Conservation (phyloP, 2,329 filamentous ascomycete genomes). For the Dothiorella sarmentorum region DNA sequence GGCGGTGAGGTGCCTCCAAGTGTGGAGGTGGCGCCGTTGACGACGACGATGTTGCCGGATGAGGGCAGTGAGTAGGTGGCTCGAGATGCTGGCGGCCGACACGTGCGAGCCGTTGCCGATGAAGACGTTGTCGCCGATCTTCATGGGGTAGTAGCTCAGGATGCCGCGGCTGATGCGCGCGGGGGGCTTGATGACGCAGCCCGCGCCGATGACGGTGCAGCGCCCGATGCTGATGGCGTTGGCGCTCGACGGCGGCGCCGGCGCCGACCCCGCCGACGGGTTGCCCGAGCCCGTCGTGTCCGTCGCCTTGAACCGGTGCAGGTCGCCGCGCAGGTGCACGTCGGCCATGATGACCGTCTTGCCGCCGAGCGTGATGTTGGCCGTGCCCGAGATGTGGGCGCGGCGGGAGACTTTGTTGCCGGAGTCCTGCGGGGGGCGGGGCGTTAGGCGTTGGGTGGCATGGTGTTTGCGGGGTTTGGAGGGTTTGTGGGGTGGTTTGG, state of each 20-base stretch:
- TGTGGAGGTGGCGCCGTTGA: too few species aligned
- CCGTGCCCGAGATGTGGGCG: slow-evolving; percentile 86
- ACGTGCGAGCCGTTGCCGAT: slow-evolving; percentile 70
- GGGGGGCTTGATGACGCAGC: slow-evolving; percentile 76
- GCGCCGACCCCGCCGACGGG: slow-evolving; percentile 30
- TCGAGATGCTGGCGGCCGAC: slow-evolving; percentile 78
- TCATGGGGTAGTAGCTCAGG: slow-evolving; percentile 79
- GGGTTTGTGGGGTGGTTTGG: background rate
- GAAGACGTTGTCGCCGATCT: slow-evolving; percentile 93
- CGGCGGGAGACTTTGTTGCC: slow-evolving; percentile 97
- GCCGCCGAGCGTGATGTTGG: slow-evolving; percentile 95
- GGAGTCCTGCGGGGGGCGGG: slow-evolving; percentile 65
- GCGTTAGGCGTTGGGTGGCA: background rate
- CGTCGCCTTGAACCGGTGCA: slow-evolving; percentile 53
- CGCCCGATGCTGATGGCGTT: slow-evolving; percentile 80
- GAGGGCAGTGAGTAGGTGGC: too few species aligned
- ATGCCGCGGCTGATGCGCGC: slow-evolving; percentile 74
- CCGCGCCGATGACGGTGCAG: slow-evolving; percentile 82
- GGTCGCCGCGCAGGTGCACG: slow-evolving; percentile 88
- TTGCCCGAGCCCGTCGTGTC: slow-evolving; percentile 26
- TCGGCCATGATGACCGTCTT: slow-evolving; percentile 93
- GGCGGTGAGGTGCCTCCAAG: too few species aligned
- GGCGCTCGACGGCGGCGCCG: slow-evolving; percentile 28
- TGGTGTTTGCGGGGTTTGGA: background rate
- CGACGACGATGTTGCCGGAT: slow-evolving; percentile 86